Evolutionary conservation across 2,329 filamentous ascomycete species (phyloP), one percentile per base, ranked within the genome.

Genomic region (Alternaria arbusti): DNA sequence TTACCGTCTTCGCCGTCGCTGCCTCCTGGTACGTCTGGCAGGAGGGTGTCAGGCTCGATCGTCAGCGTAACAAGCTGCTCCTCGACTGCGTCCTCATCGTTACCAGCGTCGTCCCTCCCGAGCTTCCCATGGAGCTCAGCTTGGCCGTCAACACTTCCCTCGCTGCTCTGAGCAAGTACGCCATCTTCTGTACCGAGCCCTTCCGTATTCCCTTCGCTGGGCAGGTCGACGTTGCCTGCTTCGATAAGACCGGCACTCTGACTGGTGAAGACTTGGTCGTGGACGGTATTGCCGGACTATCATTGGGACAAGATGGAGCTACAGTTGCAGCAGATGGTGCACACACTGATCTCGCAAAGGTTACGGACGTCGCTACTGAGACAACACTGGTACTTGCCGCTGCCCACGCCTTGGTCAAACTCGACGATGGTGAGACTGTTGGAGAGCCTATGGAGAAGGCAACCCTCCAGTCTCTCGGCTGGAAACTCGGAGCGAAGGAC

Each of bases 381-480:
- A 98, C 96, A 0, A 96, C 94, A 9, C 85, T 99, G 60, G 96
- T 98, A 57, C 88, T 99, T 57, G 95, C 96, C 45, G 97, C 94
- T 12, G 96, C 96, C 3, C 96, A 99, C 78, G 96, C 96, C 45
- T 85, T 99, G 26, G 96, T 99, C 54, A 97, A 95, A 78, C 87
- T 99, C 15, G 96, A 99, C 70, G 96, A 99, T 79, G 96, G 96
- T 20, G 96, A 99, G 12, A 91, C 98, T 71, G 96, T 99, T 47
- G 96, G 96, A 74, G 96, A 99, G 76, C 96, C 96, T 3, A 99
- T 99, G 96, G 96, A 99, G 78, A 98, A 98, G 82, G 96, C 96
- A 47, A 98, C 96, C 2, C 84, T 99, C 26, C 85, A 87, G 52
- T 94, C 95, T 59, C 89, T 99, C 11, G 94, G 95, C 57, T 99